Base-by-base conservation (phyloP, 768 basidiomycete genomes). In the Auricularia sp. region DNA sequence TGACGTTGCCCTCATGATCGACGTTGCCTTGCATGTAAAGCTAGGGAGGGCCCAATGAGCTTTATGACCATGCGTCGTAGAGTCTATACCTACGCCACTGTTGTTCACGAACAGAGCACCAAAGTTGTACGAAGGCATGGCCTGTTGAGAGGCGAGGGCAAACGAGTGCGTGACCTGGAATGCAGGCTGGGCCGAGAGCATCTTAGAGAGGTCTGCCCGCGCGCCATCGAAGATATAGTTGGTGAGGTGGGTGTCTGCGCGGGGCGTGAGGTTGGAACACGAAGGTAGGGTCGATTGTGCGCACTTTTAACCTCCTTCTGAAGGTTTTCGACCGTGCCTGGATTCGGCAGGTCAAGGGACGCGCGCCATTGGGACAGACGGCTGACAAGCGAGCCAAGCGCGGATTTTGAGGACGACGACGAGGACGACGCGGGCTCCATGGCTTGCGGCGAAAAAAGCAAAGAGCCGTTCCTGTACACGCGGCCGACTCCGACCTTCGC, bases 161-260 rank as follows among this genome's bases (percentile, higher is more conserved):
- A 99, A 98, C 29, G 94, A 91, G 76, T 99, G 97, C 67, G 94
- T 95, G 70, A 98, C 90, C 80, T 98, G 96, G 84, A 98, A 98
- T 62, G 91, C 85, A n/a, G 97, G 97, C 75, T 86, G 92, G 75
- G 89, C 82, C 35, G 94, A 96, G 70, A 98, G 81, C 70, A 84
- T 88, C 79, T 98, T 99, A 61, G 92, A 89, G 70, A 98, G 81
- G 80, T 99, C 97, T 37, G 96, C 97, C 70, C 95, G 83, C 34
- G 90, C 97, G 69, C 97, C 97, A 80, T 99, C 97, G 75, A 98
- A 98, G 73, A 94, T 86, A 79, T 89, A 96, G 80, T 96, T 97
- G 56, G 88, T 90, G 62, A 98, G 77, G 71, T 93, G 93, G 13
- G 94, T 96, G 63, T 85, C 95, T 98, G 75, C 2, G 36, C 51